phyloP scores from a whole-genome alignment of 2,329 filamentous ascomycete genomes.

The Aspergillus sp. region DNA sequence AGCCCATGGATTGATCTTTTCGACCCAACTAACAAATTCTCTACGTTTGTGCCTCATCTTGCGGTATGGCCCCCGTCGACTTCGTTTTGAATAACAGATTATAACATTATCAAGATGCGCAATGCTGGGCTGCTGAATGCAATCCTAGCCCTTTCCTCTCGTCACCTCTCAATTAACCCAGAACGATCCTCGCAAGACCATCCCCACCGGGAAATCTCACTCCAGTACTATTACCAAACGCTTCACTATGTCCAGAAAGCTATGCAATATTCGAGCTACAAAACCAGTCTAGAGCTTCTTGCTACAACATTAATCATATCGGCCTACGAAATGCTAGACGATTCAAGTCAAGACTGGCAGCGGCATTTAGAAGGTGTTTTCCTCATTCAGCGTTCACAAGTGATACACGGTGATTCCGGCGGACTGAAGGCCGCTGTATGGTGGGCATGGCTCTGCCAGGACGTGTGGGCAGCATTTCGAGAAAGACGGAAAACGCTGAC shows the following conservation, averaged over 20 bases:
- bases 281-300: conserved; percentile 57
- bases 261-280: conserved; percentile 59
- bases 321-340: conserved; percentile 67
- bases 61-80: conserved; percentile 23
- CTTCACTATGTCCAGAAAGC: conserved; percentile 62
- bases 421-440: conserved; percentile 60
- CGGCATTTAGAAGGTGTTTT: conserved; percentile 64
- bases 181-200: neutral
- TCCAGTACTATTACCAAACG: conserved; percentile 62
- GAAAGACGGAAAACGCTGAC: conserved; percentile 57
- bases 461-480: conserved; percentile 64
- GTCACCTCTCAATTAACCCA: conserved; percentile 47
- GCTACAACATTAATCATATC: conserved; percentile 61
- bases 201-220: neutral
- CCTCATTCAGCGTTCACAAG: conserved; percentile 63
- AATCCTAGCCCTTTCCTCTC: conserved; percentile 56
- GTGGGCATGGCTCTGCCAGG: conserved; percentile 68
- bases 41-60: conserved; percentile 37
- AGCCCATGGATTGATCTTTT: conserved; percentile 40
- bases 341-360: conserved; percentile 58
- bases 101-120: conserved; percentile 32
- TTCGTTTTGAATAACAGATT: too few species aligned
- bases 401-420: conserved; percentile 59
- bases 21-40: conserved; percentile 43
- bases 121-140: conserved; percentile 60